These are phyloP conservation scores for Diutina pseudorugosa DNA, from an alignment of 1,139 yeast genomes.

Conservation along the genomic window DNA sequence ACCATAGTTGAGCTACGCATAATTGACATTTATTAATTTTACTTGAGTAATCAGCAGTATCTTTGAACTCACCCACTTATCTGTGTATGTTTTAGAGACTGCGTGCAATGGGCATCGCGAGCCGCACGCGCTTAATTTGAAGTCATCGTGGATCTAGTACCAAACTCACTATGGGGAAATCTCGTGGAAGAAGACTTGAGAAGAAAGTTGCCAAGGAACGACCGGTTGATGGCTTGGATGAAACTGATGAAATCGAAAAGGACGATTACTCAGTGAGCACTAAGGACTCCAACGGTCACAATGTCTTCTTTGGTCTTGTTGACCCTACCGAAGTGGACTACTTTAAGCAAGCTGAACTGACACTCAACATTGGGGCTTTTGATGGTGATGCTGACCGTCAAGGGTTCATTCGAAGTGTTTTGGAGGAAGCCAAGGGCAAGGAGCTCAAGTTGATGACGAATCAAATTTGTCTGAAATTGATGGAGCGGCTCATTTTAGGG, in stretches of 20 bases:
- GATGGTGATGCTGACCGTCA: slow-evolving; percentile 59
- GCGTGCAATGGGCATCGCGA: not conserved
- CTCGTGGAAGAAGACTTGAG: slow-evolving; percentile 10
- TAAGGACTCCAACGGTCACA: slow-evolving; percentile 10
- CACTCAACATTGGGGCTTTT: slow-evolving; percentile 71
- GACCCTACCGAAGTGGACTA: slow-evolving; percentile 79
- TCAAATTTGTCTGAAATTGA: slow-evolving; percentile 84
- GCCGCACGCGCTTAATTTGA: not conserved
- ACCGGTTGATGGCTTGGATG: slow-evolving; percentile 5
- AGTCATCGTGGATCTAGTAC: not conserved
- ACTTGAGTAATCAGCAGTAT: too few species aligned
- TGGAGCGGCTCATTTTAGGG: slow-evolving; percentile 71
- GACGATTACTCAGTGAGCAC: slow-evolving; percentile 3
- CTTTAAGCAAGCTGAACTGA: slow-evolving; percentile 85
- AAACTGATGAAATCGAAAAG: not conserved
- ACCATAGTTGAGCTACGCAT: too few species aligned
- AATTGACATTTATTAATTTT: too few species aligned
- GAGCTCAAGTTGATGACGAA: slow-evolving; percentile 88
- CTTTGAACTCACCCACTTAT: too few species aligned
- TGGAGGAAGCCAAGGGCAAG: slow-evolving; percentile 81
- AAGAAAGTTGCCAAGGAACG: slow-evolving; percentile 9
- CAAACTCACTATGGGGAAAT: slow-evolving; percentile 8
- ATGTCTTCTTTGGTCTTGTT: slow-evolving; percentile 66
- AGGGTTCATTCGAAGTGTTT: slow-evolving; percentile 63
- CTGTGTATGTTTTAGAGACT: too few species aligned